A percentile compares a stretch with the other conserved stretches of the same genome.
These are phyloP conservation scores for Aegilops longissima DNA, from an alignment of 176 grass and related monocot genomes.

Conservation along the genomic window DNA sequence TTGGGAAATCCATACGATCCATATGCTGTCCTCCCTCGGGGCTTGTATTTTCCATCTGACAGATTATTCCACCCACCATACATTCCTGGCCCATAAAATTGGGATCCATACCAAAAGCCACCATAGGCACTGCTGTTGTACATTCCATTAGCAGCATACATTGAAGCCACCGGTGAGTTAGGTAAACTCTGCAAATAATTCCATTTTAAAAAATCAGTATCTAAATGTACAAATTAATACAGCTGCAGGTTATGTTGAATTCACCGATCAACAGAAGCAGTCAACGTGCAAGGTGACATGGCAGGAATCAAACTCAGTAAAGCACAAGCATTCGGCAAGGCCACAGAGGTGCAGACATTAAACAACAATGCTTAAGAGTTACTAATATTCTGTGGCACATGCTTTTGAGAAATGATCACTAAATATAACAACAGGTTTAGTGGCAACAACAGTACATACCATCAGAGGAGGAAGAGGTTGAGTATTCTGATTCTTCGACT, in stretches of 20 bases:
- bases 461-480: conserved; percentile 23
- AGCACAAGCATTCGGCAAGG: not conserved
- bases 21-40: conserved; percentile 50
- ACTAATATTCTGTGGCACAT: not conserved
- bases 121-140: conserved; percentile 57
- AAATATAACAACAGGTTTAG: not conserved
- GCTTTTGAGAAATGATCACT: not conserved
- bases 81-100: conserved; percentile 52
- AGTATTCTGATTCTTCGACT: conserved; percentile 30
- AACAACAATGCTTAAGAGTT: not conserved
- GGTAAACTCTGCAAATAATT: conserved; percentile 18
- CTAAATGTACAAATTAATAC: not conserved
- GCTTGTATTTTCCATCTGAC: conserved; percentile 63
- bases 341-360: not conserved
- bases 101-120: conserved; percentile 61
- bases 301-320: not conserved
- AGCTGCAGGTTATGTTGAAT: not conserved
- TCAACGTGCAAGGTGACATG: not conserved
- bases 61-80: conserved; percentile 58
- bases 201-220: not conserved
- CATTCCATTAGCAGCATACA: conserved; percentile 50
- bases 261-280: not conserved
- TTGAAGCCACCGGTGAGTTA: conserved; percentile 20
- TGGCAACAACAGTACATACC: not conserved
- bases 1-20: conserved; percentile 57